A percentile compares a stretch with the other conserved stretches of the same genome.
These are phyloP conservation scores for Aspergillus leporis DNA, from an alignment of 495 filamentous ascomycete species.

Conservation along the genomic window DNA sequence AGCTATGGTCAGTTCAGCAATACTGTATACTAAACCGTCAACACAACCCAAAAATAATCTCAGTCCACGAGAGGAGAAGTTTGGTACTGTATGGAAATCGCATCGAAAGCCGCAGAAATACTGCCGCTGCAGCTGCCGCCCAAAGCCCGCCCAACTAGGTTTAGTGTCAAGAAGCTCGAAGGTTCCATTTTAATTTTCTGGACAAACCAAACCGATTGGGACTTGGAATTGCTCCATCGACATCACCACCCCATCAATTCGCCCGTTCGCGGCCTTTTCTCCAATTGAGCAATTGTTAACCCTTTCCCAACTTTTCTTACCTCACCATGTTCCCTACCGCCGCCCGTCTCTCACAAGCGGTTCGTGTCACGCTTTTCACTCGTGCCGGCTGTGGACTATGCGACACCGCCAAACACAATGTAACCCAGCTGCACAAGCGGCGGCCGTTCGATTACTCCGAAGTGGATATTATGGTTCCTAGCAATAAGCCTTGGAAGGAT, in stretches of 20 bases:
- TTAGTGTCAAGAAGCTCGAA: constrained; percentile 50
- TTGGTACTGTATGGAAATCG: constrained; percentile 3
- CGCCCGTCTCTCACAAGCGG: constrained; percentile 53
- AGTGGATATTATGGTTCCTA: constrained; percentile 71
- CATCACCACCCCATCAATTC: background rate
- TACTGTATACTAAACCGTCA: constrained; percentile 38
- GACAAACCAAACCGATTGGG: too few relatives aligned
- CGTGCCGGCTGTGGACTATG: constrained; percentile 78
- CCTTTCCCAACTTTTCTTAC: background rate
- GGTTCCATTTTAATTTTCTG: constrained; percentile 42
- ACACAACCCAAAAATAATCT: background rate
- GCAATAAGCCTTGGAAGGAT: constrained; percentile 68
- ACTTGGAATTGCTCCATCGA: too few relatives aligned
- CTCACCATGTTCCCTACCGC: constrained; percentile 39
- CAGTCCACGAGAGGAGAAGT: constrained; percentile 6
- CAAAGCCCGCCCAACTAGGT: constrained; percentile 22
- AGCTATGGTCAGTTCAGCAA: background rate
- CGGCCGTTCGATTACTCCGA: constrained; percentile 76
- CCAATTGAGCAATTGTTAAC: too few relatives aligned
- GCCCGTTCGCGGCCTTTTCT: background rate
- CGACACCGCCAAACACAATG: constrained; percentile 67
- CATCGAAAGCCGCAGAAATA: constrained; percentile 15
- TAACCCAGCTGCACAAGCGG: constrained; percentile 68
- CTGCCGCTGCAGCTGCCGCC: background rate
- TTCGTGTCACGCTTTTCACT: constrained; percentile 80